Conservation (phyloP, 2,329 filamentous ascomycete genomes). For the Curvularia verruculosa region DNA sequence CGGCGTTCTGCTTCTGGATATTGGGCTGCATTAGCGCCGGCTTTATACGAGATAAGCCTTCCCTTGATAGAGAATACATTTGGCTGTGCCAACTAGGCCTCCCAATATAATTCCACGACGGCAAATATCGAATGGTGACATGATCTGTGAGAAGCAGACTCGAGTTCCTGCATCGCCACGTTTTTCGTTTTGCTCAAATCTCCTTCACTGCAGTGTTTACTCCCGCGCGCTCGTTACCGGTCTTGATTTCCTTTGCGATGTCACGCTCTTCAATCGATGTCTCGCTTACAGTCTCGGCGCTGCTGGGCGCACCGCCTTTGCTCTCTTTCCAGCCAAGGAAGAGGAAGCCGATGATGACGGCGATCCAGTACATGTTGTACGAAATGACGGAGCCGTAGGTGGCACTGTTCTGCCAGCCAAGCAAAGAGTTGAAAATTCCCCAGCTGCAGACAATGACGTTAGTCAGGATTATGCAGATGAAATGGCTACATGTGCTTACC, state of each 20-base stretch:
- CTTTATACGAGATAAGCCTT: slow-evolving; percentile 10
- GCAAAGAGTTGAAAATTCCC: slow-evolving; percentile 84
- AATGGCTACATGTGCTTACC: slow-evolving; percentile 4
- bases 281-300: slow-evolving; percentile 19
- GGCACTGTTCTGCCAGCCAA: slow-evolving; percentile 88
- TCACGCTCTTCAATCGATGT: slow-evolving; percentile 24
- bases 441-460: slow-evolving; percentile 59
- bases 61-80: not conserved
- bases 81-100: slow-evolving; percentile 2
- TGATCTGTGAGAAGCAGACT: not conserved
- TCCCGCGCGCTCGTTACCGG: slow-evolving; percentile 18
- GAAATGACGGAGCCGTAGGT: slow-evolving; percentile 86
- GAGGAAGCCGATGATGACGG: slow-evolving; percentile 69
- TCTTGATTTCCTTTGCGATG: slow-evolving; percentile 22
- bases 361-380: slow-evolving; percentile 88
- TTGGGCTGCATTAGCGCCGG: slow-evolving; percentile 12
- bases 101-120: slow-evolving; percentile 4
- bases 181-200: slow-evolving; percentile 12
- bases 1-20: not conserved
- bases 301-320: slow-evolving; percentile 27
- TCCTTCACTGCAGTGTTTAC: slow-evolving; percentile 24
- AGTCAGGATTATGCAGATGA: not conserved
- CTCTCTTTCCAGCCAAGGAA: slow-evolving; percentile 71
- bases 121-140: not conserved
- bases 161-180: not conserved